Evolutionary conservation across 1,284 basidiomycete species (phyloP).

Genomic region (Trametes pubescens): DNA sequence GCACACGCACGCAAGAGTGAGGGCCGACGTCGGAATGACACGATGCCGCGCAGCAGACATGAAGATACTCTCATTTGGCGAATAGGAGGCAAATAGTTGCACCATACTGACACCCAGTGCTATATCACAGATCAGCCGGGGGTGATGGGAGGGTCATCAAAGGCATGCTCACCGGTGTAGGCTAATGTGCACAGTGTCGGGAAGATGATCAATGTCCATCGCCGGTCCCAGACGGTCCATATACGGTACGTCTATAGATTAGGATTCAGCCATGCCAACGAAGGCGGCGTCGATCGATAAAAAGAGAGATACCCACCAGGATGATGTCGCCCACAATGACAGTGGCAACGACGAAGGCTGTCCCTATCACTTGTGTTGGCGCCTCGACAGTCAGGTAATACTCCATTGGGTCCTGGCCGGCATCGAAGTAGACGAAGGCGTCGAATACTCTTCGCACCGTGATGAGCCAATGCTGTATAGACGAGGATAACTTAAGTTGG

Average conservation of each 20-base stretch:
- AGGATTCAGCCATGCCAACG: not conserved
- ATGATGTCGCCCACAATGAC: slow-evolving; percentile 32
- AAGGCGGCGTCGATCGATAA: not conserved
- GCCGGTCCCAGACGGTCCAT: slow-evolving; percentile 31
- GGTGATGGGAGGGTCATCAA: not conserved
- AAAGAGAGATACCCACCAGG: slow-evolving; percentile 18
- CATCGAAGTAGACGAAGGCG: slow-evolving; percentile 27
- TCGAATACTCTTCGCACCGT: slow-evolving; percentile 25
- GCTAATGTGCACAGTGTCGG: slow-evolving; percentile 24
- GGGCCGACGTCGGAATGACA: slow-evolving; percentile 24
- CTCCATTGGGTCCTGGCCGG: slow-evolving; percentile 13
- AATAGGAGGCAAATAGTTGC: slow-evolving; percentile 21
- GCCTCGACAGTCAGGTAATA: slow-evolving; percentile 26
- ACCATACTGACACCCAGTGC: slow-evolving; percentile 27
- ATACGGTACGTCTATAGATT: slow-evolving; percentile 28
- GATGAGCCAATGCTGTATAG: slow-evolving; percentile 32
- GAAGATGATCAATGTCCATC: slow-evolving; percentile 25
- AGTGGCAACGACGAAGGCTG: slow-evolving; percentile 25
- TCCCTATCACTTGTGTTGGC: slow-evolving; percentile 23
- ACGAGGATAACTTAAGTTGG: not conserved
- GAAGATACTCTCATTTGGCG: slow-evolving; percentile 28
- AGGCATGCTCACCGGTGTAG: slow-evolving; percentile 12
- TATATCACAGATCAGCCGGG: not conserved
- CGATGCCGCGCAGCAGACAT: slow-evolving; percentile 21
- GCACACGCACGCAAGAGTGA: slow-evolving; percentile 25